These are phyloP conservation scores for Hortiboletus campestris DNA, from an alignment of 768 basidiomycete species.

Conservation along the genomic window DNA sequence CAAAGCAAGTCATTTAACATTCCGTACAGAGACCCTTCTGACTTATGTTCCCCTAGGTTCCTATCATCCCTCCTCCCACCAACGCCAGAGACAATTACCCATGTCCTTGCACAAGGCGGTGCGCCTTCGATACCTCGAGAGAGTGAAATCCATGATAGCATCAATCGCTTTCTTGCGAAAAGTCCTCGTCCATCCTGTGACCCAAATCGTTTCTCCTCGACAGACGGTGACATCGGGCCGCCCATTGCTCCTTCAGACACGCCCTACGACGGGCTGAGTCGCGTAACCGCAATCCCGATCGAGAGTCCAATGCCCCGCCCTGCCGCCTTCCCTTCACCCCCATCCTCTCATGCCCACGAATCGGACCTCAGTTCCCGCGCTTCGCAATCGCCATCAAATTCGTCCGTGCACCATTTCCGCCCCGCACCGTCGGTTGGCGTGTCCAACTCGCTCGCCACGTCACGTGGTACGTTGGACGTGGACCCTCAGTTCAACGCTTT, in stretches of 20 bases:
- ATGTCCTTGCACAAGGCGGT: slow-evolving; percentile 69
- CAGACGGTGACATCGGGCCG: not conserved
- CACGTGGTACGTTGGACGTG: not conserved
- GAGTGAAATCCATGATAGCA: not conserved
- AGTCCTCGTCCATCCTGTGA: not conserved
- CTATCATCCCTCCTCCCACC: slow-evolving; percentile 72
- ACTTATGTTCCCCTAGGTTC: slow-evolving; percentile 39
- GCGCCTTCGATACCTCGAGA: slow-evolving; percentile 16
- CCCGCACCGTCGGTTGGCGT: not conserved
- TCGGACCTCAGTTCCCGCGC: slow-evolving; percentile 26
- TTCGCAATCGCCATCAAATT: slow-evolving; percentile 22
- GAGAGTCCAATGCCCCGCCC: slow-evolving; percentile 10
- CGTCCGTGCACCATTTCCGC: slow-evolving; percentile 23
- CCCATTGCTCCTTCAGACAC: not conserved
- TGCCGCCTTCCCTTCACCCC: slow-evolving; percentile 20
- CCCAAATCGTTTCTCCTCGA: not conserved
- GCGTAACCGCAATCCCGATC: slow-evolving; percentile 15
- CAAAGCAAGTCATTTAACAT: slow-evolving; percentile 11
- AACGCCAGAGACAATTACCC: slow-evolving; percentile 66
- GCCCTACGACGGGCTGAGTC: slow-evolving; percentile 8
- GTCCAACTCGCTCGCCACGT: slow-evolving; percentile 2
- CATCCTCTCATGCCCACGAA: slow-evolving; percentile 16
- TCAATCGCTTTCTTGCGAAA: not conserved
- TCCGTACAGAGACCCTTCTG: not conserved
- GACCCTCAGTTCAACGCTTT: slow-evolving; percentile 54